Evolutionary conservation across 805 yeast species (phyloP).

Genomic region (Blastobotrys mokoenaii): DNA sequence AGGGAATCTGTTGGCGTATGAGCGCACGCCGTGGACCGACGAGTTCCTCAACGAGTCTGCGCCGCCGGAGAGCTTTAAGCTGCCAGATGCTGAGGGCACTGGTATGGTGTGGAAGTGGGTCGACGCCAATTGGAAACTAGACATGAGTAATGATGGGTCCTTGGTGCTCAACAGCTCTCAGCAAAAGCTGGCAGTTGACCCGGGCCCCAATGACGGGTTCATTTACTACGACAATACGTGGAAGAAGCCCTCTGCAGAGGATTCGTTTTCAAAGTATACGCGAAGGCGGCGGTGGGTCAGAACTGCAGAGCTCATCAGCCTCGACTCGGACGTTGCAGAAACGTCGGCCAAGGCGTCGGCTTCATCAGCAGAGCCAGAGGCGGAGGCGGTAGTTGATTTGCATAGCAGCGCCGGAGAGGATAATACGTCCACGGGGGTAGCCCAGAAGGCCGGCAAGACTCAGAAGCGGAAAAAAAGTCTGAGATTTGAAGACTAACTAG

Average conservation of each 20-base stretch:
- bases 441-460: too few species aligned
- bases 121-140: conserved; percentile 86
- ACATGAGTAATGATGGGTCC: conserved; percentile 81
- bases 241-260: conserved; percentile 85
- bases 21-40: conserved; percentile 95
- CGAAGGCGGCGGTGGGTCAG: conserved; percentile 94
- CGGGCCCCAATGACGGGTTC: conserved; percentile 74
- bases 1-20: conserved; percentile 79
- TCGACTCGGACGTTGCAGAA: not conserved
- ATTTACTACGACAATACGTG: conserved; percentile 89
- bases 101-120: conserved; percentile 93
- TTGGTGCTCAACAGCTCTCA: conserved; percentile 49
- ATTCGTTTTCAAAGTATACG: conserved; percentile 82
- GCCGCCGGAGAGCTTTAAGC: conserved; percentile 64
- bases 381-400: not conserved
- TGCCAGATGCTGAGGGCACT: conserved; percentile 63
- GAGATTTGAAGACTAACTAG: too few species aligned
- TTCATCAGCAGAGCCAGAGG: not conserved
- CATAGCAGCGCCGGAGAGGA: too few species aligned
- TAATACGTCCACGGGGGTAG: too few species aligned
- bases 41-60: conserved; percentile 84
- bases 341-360: not conserved
- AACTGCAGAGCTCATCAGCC: conserved; percentile 46
- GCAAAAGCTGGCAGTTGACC: conserved; percentile 44
- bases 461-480: too few species aligned